A percentile compares a stretch with the other conserved stretches of the same genome.
These are phyloP conservation scores for Anaeromyces robustus DNA, from an alignment of 192 early-diverging fungal genomes.

Conservation along the genomic window DNA sequence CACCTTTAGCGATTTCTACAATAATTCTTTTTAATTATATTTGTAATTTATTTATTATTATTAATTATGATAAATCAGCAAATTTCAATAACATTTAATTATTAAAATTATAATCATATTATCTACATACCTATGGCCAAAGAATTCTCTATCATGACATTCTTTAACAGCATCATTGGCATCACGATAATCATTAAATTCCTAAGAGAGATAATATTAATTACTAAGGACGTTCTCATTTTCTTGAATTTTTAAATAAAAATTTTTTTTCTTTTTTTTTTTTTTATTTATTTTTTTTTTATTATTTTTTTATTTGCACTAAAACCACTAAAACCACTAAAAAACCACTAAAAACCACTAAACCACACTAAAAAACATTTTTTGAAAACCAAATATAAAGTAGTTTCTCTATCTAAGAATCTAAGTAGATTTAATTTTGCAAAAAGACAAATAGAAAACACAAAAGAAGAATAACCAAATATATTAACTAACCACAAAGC, in stretches of 20 bases:
- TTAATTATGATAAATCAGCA: too few relatives aligned
- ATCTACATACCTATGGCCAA: constrained; percentile 59
- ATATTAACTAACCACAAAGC: neutral
- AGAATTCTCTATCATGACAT: constrained; percentile 63
- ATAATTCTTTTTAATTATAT: constrained; percentile 1
- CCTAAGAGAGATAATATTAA: constrained; percentile 11
- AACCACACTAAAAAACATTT: neutral
- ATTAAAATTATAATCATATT: too few relatives aligned
- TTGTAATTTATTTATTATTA: too few relatives aligned
- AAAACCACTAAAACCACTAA: neutral
- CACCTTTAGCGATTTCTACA: constrained; percentile 3
- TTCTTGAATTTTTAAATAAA: neutral
- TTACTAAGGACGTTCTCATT: neutral
- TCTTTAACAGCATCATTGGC: constrained; percentile 80
- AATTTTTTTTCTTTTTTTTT: too few relatives aligned
- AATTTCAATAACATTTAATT: too few relatives aligned
- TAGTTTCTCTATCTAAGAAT: neutral
- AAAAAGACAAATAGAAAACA: neutral
- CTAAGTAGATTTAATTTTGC: neutral
- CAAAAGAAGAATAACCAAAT: neutral
- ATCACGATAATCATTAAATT: constrained; percentile 73
- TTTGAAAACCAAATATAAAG: neutral
- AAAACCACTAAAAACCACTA: neutral
- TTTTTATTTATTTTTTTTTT: too few relatives aligned
- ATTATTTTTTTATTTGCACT: neutral